phyloP scores from a whole-genome alignment of 1,139 yeast species.

The Arxiozyma bovina region DNA sequence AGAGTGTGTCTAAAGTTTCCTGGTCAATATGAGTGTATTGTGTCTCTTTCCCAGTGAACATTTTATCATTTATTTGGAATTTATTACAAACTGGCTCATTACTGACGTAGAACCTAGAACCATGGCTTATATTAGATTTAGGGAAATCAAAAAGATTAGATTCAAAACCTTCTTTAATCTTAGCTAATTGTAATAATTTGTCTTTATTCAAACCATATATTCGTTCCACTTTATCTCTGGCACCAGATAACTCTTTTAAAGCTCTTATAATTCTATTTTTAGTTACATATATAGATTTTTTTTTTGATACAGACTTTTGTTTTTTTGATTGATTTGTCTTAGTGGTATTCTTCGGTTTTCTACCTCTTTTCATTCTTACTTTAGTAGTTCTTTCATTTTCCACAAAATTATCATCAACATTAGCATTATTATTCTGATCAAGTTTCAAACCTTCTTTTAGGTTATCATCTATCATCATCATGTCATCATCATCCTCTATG shows the following conservation, averaged over 20 bases:
- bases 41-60: conserved; percentile 10
- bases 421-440: background rate
- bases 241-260: conserved; percentile 30
- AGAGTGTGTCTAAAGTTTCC: conserved; percentile 12
- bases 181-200: conserved; percentile 30
- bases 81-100: conserved; percentile 11
- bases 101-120: conserved; percentile 15
- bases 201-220: conserved; percentile 32
- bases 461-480: background rate
- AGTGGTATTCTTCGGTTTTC: background rate
- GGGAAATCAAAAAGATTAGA: conserved; percentile 29
- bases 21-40: conserved; percentile 10
- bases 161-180: conserved; percentile 34
- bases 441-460: background rate
- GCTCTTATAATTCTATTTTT: conserved; percentile 24
- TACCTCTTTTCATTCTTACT: conserved; percentile 9
- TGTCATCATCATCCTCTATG: conserved; percentile 2
- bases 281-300: conserved; percentile 8
- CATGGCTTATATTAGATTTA: conserved; percentile 12
- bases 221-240: conserved; percentile 33
- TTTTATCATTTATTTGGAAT: conserved; percentile 7
- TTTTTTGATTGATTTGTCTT: conserved; percentile 3
- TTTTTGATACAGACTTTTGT: conserved; percentile 3
- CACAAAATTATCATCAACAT: background rate
- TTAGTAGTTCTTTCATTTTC: conserved; percentile 8